phyloP scores from a whole-genome alignment of 2,329 filamentous ascomycete genomes.

The Sordariomycetes sp. region DNA sequence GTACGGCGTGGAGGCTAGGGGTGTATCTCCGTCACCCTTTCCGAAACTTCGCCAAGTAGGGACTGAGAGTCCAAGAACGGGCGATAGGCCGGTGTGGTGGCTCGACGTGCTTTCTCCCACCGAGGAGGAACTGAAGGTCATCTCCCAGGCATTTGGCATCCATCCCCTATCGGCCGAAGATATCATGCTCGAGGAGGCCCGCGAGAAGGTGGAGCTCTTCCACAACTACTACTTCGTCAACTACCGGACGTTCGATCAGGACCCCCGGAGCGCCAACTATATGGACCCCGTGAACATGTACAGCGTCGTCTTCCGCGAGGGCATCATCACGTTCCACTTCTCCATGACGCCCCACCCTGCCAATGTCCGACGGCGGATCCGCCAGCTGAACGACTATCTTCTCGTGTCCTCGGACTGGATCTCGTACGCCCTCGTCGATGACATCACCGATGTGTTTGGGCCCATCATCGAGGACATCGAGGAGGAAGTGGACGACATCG shows the following conservation, averaged over 20 bases:
- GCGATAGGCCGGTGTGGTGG: conserved; percentile 91
- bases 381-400: conserved; percentile 87
- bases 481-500: conserved; percentile 92
- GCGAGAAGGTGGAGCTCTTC: conserved; percentile 96
- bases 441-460: conserved; percentile 93
- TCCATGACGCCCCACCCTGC: conserved; percentile 91
- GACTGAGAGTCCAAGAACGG: conserved; percentile 43
- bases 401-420: conserved; percentile 95
- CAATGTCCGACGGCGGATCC: conserved; percentile 86
- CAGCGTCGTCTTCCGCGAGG: conserved; percentile 90
- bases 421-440: conserved; percentile 93
- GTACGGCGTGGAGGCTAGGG: not conserved
- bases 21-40: not conserved
- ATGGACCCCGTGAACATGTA: conserved; percentile 96
- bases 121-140: conserved; percentile 87
- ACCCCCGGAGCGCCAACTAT: conserved; percentile 77
- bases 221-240: conserved; percentile 98
- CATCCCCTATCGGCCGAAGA: conserved; percentile 93
- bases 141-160: conserved; percentile 87
- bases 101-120: conserved; percentile 85
- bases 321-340: conserved; percentile 93
- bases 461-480: conserved; percentile 89
- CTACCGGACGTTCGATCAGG: conserved; percentile 95
- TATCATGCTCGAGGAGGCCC: conserved; percentile 92
- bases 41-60: conserved; percentile 5